A percentile compares a stretch with the other conserved stretches of the same genome.
These are phyloP conservation scores for Erythrophleum ivorense DNA, from an alignment of 331 rosid species.

Conservation along the genomic window DNA sequence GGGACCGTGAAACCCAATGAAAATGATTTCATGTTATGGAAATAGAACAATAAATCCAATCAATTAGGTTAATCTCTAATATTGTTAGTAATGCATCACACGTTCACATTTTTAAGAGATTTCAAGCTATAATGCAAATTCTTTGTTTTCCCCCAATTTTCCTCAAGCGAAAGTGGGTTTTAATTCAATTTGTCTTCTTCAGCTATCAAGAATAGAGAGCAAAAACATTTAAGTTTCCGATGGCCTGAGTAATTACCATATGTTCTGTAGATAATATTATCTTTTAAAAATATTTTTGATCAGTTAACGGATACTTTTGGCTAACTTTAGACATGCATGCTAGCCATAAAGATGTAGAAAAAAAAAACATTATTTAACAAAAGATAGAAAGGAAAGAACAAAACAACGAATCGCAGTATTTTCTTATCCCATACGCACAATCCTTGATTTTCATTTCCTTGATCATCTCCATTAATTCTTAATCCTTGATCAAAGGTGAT, in stretches of 20 bases:
- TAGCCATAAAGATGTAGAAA: neutral
- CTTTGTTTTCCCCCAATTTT: neutral
- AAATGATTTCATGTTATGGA: neutral
- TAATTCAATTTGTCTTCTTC: neutral
- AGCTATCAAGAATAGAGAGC: neutral
- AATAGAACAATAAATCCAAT: too few relatives aligned
- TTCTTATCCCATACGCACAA: neutral
- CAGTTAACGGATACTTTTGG: conserved; percentile 14
- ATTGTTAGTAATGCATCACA: neutral
- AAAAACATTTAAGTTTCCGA: neutral
- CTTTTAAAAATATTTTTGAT: neutral
- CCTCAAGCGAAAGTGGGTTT: neutral
- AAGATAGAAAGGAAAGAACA: neutral
- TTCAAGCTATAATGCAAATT: neutral
- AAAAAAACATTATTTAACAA: neutral
- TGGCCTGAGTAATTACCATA: neutral
- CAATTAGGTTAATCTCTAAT: neutral
- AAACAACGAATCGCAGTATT: neutral
- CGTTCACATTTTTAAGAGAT: neutral
- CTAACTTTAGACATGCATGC: conserved; percentile 19
- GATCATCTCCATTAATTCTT: neutral
- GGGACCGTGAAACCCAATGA: too few relatives aligned
- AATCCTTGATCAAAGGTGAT: neutral
- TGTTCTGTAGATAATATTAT: neutral
- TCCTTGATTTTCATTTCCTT: neutral